phyloP scores from a whole-genome alignment of 768 basidiomycete species.

The Leccinellum rugosiceps region DNA sequence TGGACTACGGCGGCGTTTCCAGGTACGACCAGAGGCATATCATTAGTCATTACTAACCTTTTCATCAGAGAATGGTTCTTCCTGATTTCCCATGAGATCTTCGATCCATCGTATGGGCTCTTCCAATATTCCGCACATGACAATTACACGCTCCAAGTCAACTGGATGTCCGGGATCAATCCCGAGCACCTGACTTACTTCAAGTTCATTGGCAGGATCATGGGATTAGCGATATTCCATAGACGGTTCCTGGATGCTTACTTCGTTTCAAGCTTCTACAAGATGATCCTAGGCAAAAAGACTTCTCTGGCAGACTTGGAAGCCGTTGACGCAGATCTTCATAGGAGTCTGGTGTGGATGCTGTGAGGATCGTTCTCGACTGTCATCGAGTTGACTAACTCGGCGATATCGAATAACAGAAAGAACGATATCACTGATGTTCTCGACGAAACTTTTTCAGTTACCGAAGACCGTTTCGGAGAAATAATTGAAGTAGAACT shows the following conservation, averaged over 20 bases:
- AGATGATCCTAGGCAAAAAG: conserved; percentile 66
- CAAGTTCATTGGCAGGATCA: conserved; percentile 73
- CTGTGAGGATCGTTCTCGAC: conserved; percentile 44
- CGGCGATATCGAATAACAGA: conserved; percentile 33
- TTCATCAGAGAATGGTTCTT: conserved; percentile 77
- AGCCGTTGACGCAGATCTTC: conserved; percentile 63
- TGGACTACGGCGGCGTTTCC: conserved; percentile 77
- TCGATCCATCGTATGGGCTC: conserved; percentile 78
- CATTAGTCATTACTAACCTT: conserved; percentile 1
- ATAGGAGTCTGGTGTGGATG: conserved; percentile 72
- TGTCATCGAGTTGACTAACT: not conserved
- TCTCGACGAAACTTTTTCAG: conserved; percentile 69
- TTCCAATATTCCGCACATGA: conserved; percentile 81
- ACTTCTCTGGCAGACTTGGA: conserved; percentile 64
- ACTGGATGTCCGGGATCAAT: conserved; percentile 71
- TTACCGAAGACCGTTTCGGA: conserved; percentile 73
- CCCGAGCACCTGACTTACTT: conserved; percentile 78
- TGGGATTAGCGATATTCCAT: conserved; percentile 78
- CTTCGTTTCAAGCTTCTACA: conserved; percentile 79
- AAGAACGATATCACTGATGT: conserved; percentile 76
- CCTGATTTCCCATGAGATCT: conserved; percentile 78
- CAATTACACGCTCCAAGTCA: conserved; percentile 80
- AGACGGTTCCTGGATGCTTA: conserved; percentile 76
- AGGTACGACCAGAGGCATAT: conserved; percentile 41
- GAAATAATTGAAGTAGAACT: conserved; percentile 67